Evolutionary conservation across 2,329 filamentous ascomycete genomes (phyloP).

Genomic region (Aspergillus awamori): DNA sequence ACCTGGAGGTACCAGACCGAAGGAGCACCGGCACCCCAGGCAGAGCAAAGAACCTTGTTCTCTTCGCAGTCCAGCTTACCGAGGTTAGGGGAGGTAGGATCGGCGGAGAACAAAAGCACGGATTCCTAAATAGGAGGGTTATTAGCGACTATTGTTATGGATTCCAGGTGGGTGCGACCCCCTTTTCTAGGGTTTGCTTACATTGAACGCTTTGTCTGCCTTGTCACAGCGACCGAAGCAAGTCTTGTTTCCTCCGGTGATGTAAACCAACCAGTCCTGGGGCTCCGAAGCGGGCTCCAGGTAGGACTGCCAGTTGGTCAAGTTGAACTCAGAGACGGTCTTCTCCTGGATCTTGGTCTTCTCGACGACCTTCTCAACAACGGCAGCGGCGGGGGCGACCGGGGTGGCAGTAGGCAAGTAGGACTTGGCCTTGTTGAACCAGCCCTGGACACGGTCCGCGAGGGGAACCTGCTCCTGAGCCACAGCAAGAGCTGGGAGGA

Average conservation of each 20-base stretch:
- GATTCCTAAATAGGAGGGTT: constrained; percentile 48
- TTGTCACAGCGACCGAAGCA: constrained; percentile 63
- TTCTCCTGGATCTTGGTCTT: constrained; percentile 51
- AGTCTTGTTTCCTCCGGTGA: constrained; percentile 66
- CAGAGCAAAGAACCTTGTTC: constrained; percentile 61
- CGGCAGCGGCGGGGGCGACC: constrained; percentile 29
- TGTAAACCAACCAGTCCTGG: constrained; percentile 62
- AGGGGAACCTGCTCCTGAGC: constrained; percentile 62
- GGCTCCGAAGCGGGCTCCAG: constrained; percentile 47
- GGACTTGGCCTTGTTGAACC: constrained; percentile 57
- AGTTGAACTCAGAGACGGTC: constrained; percentile 56
- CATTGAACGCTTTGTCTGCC: constrained; percentile 57
- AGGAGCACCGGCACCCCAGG: constrained; percentile 61
- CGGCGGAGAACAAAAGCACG: constrained; percentile 55
- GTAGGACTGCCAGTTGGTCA: constrained; percentile 60
- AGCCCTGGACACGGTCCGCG: constrained; percentile 48
- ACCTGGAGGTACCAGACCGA: constrained; percentile 61
- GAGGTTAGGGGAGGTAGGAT: constrained; percentile 59
- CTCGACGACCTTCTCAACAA: constrained; percentile 47
- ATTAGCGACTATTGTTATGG: constrained; percentile 16
- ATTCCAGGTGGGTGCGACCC: background rate
- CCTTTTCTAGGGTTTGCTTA: constrained; percentile 31
- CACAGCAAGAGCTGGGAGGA: constrained; percentile 54
- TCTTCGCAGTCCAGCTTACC: constrained; percentile 63
- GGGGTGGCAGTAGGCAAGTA: constrained; percentile 55